Conservation (phyloP, 805 yeast species). For the Blastobotrys mokoenaii region DNA sequence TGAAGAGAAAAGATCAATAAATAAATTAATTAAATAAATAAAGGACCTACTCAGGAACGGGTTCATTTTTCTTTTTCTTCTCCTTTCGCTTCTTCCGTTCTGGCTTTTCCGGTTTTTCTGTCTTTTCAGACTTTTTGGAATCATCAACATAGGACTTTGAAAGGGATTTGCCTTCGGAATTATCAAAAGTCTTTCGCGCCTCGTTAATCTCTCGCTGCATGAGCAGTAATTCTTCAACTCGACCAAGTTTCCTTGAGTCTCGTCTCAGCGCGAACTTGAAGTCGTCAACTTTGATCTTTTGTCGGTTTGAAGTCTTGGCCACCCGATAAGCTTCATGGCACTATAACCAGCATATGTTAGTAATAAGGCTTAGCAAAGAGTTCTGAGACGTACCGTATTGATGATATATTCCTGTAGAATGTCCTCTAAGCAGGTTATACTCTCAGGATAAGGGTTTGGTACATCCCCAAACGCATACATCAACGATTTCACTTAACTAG, state of each 20-base stretch:
- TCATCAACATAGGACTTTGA: conserved; percentile 21
- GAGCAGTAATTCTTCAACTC: conserved; percentile 55
- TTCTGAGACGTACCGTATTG: conserved; percentile 35
- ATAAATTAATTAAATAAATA: too few species aligned
- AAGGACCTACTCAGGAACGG: too few species aligned
- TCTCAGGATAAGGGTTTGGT: conserved; percentile 55
- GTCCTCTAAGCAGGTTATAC: conserved; percentile 60
- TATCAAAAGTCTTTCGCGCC: conserved; percentile 62
- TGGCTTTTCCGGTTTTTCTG: neutral
- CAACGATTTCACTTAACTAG: conserved; percentile 37
- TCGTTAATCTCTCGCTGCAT: conserved; percentile 54
- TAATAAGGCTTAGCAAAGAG: neutral
- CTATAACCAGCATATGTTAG: conserved; percentile 13
- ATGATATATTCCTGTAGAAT: conserved; percentile 54
- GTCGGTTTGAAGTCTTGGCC: conserved; percentile 45
- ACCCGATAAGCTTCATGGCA: conserved; percentile 46
- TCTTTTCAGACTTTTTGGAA: neutral
- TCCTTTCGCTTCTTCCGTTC: conserved; percentile 10
- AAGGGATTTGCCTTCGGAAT: conserved; percentile 41
- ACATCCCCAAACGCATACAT: conserved; percentile 70
- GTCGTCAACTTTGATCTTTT: conserved; percentile 63
- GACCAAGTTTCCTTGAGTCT: conserved; percentile 59
- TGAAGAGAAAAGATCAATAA: too few species aligned
- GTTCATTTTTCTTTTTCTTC: conserved; percentile 25
- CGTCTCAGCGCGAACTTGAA: conserved; percentile 60